Evolutionary conservation across 257 asterid genomes (phyloP).

Genomic region (Linaria vulgaris): DNA sequence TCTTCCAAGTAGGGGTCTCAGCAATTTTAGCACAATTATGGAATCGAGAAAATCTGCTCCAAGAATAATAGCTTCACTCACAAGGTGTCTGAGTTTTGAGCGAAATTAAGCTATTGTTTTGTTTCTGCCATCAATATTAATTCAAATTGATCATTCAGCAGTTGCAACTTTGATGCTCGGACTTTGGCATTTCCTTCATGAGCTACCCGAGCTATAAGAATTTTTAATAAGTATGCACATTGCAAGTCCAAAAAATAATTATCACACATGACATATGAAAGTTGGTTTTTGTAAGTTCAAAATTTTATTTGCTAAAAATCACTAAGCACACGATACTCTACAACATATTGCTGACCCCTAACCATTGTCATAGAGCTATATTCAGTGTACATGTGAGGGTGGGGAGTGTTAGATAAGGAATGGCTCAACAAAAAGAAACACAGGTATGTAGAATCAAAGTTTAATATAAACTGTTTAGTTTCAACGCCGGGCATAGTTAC

Average conservation of each 20-base stretch:
- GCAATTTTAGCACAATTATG: no score
- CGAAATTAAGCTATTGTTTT: no score
- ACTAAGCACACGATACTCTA: constrained; percentile 21
- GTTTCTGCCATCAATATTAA: no score
- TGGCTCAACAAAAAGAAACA: constrained; percentile 8
- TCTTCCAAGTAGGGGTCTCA: no score
- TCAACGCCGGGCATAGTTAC: constrained; percentile 9
- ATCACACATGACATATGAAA: constrained; percentile 42
- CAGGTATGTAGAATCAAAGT: not conserved
- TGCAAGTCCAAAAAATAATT: constrained; percentile 22
- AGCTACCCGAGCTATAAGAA: no score
- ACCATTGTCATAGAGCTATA: constrained; percentile 10
- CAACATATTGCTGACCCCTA: constrained; percentile 16
- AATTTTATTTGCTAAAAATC: constrained; percentile 7
- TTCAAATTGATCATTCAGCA: no score
- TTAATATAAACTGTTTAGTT: not conserved
- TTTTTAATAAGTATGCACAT: constrained; percentile 44
- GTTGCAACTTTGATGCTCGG: no score
- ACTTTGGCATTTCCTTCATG: no score
- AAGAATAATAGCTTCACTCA: no score
- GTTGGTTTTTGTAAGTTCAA: constrained; percentile 24
- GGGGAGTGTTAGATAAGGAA: constrained; percentile 7
- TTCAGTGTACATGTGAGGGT: not conserved
- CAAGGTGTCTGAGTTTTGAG: no score
- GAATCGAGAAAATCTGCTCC: no score